These are phyloP conservation scores for Ammopiptanthus mongolicus DNA, from an alignment of 306 rosid species.

Conservation along the genomic window DNA sequence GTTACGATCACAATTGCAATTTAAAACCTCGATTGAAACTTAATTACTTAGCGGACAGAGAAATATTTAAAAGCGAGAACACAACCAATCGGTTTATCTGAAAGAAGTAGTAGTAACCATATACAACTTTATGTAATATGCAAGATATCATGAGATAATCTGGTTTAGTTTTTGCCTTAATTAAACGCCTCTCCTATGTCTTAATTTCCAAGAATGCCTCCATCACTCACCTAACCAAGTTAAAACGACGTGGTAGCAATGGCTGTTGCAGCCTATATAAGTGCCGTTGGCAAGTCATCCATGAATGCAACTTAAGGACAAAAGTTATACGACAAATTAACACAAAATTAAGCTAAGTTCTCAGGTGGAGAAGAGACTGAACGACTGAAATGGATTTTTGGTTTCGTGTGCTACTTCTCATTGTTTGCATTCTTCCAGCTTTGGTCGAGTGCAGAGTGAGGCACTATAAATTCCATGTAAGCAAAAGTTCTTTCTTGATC, in stretches of 20 bases:
- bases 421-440: constrained; percentile 54
- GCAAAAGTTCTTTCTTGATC: constrained; percentile 14
- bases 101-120: neutral
- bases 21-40: neutral
- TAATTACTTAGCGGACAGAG: neutral
- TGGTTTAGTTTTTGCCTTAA: neutral
- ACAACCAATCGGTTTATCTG: neutral
- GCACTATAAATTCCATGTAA: constrained; percentile 66
- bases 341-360: neutral
- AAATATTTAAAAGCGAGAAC: neutral
- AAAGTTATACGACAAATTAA: neutral
- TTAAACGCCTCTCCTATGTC: neutral
- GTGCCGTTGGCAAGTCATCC: constrained; percentile 36
- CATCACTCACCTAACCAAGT: constrained; percentile 55
- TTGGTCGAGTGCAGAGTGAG: constrained; percentile 66
- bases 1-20: no score
- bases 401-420: constrained; percentile 42
- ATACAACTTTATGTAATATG: constrained; percentile 52
- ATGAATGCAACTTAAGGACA: constrained; percentile 12
- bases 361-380: neutral
- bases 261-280: constrained; percentile 40
- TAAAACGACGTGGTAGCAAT: constrained; percentile 53
- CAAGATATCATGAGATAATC: constrained; percentile 33
- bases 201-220: constrained; percentile 34
- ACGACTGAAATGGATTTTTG: constrained; percentile 42